Conservation (phyloP, 2,329 filamentous ascomycete species). For the Nothophoma quercina region DNA sequence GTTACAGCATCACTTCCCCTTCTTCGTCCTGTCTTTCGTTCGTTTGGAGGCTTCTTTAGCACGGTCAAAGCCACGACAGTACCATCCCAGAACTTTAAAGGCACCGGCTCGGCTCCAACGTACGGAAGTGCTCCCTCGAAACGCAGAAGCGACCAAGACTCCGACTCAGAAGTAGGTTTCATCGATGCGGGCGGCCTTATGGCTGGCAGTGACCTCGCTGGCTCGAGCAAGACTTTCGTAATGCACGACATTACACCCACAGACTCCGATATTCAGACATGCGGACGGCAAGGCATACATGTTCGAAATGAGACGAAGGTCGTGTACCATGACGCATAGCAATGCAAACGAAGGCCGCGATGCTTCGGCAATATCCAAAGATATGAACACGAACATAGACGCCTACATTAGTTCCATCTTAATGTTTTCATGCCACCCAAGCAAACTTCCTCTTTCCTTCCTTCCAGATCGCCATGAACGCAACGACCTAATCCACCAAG, state of each 20-base stretch:
- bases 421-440: no score
- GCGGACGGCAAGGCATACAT: conserved; percentile 10
- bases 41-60: conserved; percentile 22
- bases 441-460: no score
- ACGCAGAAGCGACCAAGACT: conserved; percentile 5
- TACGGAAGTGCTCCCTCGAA: conserved; percentile 19
- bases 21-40: conserved; percentile 29
- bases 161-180: conserved; percentile 25
- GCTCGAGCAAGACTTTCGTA: conserved; percentile 16
- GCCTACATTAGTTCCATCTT: no score
- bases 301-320: conserved; percentile 18
- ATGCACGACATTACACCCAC: conserved; percentile 13
- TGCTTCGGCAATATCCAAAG: background rate
- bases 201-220: conserved; percentile 4
- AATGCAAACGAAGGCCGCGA: background rate
- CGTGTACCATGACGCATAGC: conserved; percentile 14
- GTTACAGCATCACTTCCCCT: conserved; percentile 29
- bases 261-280: background rate
- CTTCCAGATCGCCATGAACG: no score
- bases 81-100: conserved; percentile 7
- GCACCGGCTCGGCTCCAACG: conserved; percentile 17
- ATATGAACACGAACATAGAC: background rate
- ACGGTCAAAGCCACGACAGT: conserved; percentile 3
- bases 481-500: no score
- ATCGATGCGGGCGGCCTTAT: conserved; percentile 17